Conservation (phyloP, 306 rosid species). For the Casuarina equisetifolia region DNA sequence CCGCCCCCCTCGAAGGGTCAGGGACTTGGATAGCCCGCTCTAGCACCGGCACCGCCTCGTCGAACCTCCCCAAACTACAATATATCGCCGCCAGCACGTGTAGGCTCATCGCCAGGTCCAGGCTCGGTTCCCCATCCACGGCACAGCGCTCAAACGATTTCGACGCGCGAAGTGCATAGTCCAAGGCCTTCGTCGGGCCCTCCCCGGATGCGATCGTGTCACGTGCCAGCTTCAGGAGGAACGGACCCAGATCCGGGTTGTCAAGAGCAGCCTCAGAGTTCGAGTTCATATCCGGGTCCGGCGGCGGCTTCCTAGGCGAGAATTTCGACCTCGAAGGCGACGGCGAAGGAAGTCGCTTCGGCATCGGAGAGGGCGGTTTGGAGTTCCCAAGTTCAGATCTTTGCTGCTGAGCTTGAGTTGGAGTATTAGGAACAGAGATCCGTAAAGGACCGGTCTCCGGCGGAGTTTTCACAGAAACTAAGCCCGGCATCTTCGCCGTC, state of each 20-base stretch:
- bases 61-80: constrained; percentile 87
- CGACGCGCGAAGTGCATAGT: constrained; percentile 80
- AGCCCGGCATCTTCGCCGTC: constrained; percentile 66
- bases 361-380: constrained; percentile 70
- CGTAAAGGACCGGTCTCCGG: constrained; percentile 61
- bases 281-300: constrained; percentile 37
- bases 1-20: constrained; percentile 54
- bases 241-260: constrained; percentile 99
- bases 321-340: constrained; percentile 75
- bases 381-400: constrained; percentile 45
- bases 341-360: constrained; percentile 71
- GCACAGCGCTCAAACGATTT: constrained; percentile 95
- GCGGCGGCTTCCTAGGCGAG: constrained; percentile 62
- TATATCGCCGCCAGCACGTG: constrained; percentile 95
- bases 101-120: constrained; percentile 93
- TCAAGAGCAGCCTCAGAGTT: constrained; percentile 69
- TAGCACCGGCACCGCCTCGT: constrained; percentile 91
- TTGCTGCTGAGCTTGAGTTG: constrained; percentile 39
- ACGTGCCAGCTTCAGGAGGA: constrained; percentile 83
- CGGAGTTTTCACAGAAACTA: constrained; percentile 76
- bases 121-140: constrained; percentile 73
- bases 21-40: constrained; percentile 90
- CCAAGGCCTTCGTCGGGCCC: constrained; percentile 83
- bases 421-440: constrained; percentile 56
- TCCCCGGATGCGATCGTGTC: constrained; percentile 96